Percentiles rank a stretch among this genome's conserved stretches.
Conservation (phyloP, 371 early-diverging fungal species). For the Rhizomucor pusillus region DNA sequence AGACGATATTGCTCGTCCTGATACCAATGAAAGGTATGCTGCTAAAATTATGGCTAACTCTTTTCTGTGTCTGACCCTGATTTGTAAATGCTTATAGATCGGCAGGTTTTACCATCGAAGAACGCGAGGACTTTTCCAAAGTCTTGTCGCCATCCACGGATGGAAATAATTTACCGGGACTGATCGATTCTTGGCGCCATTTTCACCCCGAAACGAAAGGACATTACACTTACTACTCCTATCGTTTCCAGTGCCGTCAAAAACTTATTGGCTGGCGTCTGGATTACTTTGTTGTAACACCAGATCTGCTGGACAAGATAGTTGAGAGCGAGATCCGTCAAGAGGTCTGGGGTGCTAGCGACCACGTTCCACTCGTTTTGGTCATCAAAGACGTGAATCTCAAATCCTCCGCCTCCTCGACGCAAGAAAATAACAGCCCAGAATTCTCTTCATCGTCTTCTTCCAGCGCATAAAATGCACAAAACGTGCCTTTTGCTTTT, state of each 20-base stretch:
- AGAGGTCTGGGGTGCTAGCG: slow-evolving; percentile 87
- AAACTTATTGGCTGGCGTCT: slow-evolving; percentile 87
- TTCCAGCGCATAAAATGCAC: background rate
- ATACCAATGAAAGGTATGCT: slow-evolving; percentile 60
- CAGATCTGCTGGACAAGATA: slow-evolving; percentile 59
- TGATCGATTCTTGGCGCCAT: slow-evolving; percentile 82
- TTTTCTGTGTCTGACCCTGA: background rate
- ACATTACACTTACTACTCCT: slow-evolving; percentile 82
- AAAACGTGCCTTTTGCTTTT: too few species aligned
- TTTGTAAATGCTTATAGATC: slow-evolving; percentile 41
- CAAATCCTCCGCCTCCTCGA: too few species aligned
- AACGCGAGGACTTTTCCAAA: slow-evolving; percentile 72
- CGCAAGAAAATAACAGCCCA: background rate
- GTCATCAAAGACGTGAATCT: slow-evolving; percentile 13
- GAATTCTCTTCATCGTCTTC: background rate
- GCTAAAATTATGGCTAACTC: background rate
- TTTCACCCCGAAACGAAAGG: slow-evolving; percentile 65
- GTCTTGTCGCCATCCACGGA: slow-evolving; percentile 48
- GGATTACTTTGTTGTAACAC: slow-evolving; percentile 83
- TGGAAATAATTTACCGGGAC: slow-evolving; percentile 31
- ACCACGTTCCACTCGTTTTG: slow-evolving; percentile 56
- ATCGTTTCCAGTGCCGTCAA: slow-evolving; percentile 68
- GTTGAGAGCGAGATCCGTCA: slow-evolving; percentile 69
- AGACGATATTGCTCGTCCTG: slow-evolving; percentile 81
- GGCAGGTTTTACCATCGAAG: slow-evolving; percentile 86